These are phyloP conservation scores for Beauveria asiatica DNA, from an alignment of 2,329 filamentous ascomycete species.

Conservation along the genomic window DNA sequence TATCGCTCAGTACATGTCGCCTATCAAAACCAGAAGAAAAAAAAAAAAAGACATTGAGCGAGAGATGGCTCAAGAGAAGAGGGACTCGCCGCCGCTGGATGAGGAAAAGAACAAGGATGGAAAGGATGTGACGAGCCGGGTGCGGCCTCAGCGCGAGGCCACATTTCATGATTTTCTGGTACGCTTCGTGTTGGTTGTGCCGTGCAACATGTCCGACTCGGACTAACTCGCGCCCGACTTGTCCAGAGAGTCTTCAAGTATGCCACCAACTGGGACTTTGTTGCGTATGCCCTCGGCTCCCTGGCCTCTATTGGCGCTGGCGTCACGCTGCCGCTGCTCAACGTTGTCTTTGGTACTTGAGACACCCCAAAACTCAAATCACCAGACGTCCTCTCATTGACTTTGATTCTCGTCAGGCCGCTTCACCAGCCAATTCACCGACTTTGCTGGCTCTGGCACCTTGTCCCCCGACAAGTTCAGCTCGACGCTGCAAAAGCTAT, in stretches of 20 bases:
- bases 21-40: background rate
- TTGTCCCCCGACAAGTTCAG: conserved; percentile 29
- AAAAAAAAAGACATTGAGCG: too few species aligned
- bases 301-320: conserved; percentile 44
- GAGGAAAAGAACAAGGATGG: conserved; percentile 9
- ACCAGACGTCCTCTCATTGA: background rate
- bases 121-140: conserved; percentile 13
- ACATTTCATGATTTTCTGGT: conserved; percentile 32
- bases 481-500: conserved; percentile 9
- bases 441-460: conserved; percentile 3
- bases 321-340: conserved; percentile 50
- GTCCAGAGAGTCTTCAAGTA: conserved; percentile 43
- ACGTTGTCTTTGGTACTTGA: conserved; percentile 44
- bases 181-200: background rate
- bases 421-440: conserved; percentile 32
- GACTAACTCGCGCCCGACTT: background rate
- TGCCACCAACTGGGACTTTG: conserved; percentile 42
- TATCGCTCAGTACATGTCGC: background rate
- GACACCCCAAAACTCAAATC: background rate
- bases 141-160: conserved; percentile 33
- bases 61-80: background rate
- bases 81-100: background rate
- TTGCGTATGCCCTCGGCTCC: conserved; percentile 37
- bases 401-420: conserved; percentile 36
- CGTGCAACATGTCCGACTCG: conserved; percentile 13